Evolutionary conservation across 2,329 filamentous ascomycete species (phyloP).

Genomic region (Coniochaeta sp.): DNA sequence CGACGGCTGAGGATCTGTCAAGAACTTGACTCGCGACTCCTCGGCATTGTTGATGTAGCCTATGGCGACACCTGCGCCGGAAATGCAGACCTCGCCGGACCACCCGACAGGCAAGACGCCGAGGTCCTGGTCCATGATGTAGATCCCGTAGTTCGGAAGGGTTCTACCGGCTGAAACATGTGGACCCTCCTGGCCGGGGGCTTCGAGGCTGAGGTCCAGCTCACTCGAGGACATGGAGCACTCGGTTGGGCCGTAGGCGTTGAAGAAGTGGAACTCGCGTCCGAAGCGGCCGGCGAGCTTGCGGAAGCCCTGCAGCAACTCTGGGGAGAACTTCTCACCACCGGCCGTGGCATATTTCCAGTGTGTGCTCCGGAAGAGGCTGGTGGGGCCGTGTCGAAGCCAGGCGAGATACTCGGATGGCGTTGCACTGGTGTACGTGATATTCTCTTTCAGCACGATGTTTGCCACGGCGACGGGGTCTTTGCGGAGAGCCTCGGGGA

Average conservation of each 20-base stretch:
- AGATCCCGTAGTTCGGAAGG: constrained; percentile 27
- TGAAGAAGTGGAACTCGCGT: constrained; percentile 14
- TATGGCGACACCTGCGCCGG: constrained; percentile 21
- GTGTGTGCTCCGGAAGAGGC: constrained; percentile 8
- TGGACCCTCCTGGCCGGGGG: background rate
- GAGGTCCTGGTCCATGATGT: constrained; percentile 29
- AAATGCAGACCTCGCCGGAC: constrained; percentile 32
- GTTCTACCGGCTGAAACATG: constrained; percentile 13
- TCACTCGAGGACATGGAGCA: constrained; percentile 8
- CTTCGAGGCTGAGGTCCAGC: constrained; percentile 2
- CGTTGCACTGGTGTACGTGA: constrained; percentile 25
- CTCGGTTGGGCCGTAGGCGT: constrained; percentile 20
- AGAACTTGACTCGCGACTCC: constrained; percentile 13
- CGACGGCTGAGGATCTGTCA: constrained; percentile 12
- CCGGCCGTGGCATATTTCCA: constrained; percentile 24
- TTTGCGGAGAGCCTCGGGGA: constrained; percentile 15
- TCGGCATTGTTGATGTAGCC: constrained; percentile 22
- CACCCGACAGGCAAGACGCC: constrained; percentile 26
- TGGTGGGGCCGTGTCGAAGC: constrained; percentile 8
- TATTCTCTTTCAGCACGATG: constrained; percentile 18
- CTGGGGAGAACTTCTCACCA: constrained; percentile 18
- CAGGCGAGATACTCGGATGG: constrained; percentile 26
- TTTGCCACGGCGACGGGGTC: constrained; percentile 23
- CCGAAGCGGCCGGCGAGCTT: background rate
- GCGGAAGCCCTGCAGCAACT: constrained; percentile 5